phyloP scores from a whole-genome alignment of 179 eudicot genomes.

The Gypsophila paniculata region DNA sequence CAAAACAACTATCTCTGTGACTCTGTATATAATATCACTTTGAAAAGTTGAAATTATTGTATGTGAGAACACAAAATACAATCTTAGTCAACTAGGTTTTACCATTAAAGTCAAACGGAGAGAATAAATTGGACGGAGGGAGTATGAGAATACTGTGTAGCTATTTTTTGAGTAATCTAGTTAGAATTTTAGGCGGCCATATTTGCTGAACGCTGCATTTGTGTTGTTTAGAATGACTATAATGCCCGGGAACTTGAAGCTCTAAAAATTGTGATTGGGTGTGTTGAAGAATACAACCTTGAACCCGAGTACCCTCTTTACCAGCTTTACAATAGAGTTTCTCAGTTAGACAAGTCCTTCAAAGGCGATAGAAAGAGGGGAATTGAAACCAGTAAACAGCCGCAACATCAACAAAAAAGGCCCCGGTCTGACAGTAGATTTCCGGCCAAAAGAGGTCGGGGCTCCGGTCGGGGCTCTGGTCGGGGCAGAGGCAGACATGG shows the following conservation, averaged over 20 bases:
- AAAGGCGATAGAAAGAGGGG: constrained; percentile 44
- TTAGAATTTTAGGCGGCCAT: not conserved
- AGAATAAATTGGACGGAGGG: not conserved
- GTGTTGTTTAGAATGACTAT: constrained; percentile 34
- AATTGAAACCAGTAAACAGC: constrained; percentile 31
- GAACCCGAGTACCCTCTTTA: constrained; percentile 53
- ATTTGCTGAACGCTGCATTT: not conserved
- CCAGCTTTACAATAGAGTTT: constrained; percentile 47
- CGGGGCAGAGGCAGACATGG: constrained; percentile 28
- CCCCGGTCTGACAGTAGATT: constrained; percentile 37
- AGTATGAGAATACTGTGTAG: not conserved
- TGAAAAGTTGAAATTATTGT: not conserved
- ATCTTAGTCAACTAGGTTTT: not conserved
- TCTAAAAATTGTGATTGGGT: constrained; percentile 40
- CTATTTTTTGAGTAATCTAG: not conserved
- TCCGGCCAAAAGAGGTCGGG: constrained; percentile 31
- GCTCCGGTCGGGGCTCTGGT: constrained; percentile 2
- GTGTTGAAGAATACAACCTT: constrained; percentile 50
- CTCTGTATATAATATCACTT: too few relatives aligned
- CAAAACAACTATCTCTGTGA: too few relatives aligned
- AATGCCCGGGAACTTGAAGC: constrained; percentile 59
- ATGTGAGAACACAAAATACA: not conserved
- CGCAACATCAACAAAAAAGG: constrained; percentile 31
- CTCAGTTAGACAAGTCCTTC: constrained; percentile 46
- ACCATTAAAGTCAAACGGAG: not conserved